A percentile compares a stretch with the other conserved stretches of the same genome.
phyloP scores from a whole-genome alignment of 2,329 filamentous ascomycete genomes.

The Clonostachys chloroleuca region DNA sequence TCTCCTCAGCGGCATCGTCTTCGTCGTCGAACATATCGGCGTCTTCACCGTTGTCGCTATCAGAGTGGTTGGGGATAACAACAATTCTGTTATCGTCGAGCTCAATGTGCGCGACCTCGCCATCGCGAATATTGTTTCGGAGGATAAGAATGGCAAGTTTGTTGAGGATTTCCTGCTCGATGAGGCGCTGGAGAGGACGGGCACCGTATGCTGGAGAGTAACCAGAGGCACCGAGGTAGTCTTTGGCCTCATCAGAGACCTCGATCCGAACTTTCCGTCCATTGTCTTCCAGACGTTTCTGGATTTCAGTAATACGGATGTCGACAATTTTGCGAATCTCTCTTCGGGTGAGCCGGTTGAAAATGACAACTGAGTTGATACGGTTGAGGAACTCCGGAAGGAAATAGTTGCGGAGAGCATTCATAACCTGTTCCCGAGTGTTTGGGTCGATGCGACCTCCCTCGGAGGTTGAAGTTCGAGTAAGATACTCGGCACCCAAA shows the following conservation, averaged over 20 bases:
- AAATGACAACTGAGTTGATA: constrained; percentile 94
- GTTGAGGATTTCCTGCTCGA: constrained; percentile 97
- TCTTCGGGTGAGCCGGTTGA: constrained; percentile 85
- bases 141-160: constrained; percentile 87
- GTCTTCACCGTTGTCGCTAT: constrained; percentile 67
- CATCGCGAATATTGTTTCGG: constrained; percentile 77
- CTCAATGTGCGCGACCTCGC: constrained; percentile 76
- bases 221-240: constrained; percentile 86
- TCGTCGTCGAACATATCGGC: constrained; percentile 61
- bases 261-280: constrained; percentile 80
- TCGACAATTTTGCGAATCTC: constrained; percentile 98
- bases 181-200: constrained; percentile 79
- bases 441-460: constrained; percentile 75
- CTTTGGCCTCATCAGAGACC: constrained; percentile 81
- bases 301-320: constrained; percentile 80
- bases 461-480: constrained; percentile 71
- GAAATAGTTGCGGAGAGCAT: constrained; percentile 90
- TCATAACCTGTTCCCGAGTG: constrained; percentile 87
- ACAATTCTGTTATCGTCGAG: constrained; percentile 75
- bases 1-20: constrained; percentile 69
- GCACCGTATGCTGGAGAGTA: constrained; percentile 97
- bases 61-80: constrained; percentile 76
- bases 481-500: constrained; percentile 89
- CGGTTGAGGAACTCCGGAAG: constrained; percentile 97
- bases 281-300: constrained; percentile 84